phyloP scores from a whole-genome alignment of 2,329 filamentous ascomycete species.

The Beauveria sp. region DNA sequence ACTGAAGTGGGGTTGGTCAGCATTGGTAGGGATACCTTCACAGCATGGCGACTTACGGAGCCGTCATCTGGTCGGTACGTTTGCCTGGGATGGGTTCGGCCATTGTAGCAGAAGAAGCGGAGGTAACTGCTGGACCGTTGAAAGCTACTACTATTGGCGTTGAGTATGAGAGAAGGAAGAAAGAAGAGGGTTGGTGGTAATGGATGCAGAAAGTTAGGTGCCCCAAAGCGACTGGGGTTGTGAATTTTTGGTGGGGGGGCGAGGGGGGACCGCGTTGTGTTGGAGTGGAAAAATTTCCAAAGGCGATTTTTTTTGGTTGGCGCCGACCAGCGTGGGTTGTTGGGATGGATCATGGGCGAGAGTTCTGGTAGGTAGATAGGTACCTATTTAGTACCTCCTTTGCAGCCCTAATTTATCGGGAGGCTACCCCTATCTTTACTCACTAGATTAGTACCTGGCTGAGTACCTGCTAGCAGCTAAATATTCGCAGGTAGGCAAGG shows the following conservation, averaged over 20 bases:
- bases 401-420: too few relatives aligned
- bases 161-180: constrained; percentile 17
- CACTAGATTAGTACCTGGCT: too few relatives aligned
- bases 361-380: not conserved
- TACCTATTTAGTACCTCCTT: not conserved
- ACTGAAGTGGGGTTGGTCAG: constrained; percentile 48
- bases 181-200: constrained; percentile 19
- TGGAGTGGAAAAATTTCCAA: constrained; percentile 26
- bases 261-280: constrained; percentile 1
- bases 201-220: constrained; percentile 26
- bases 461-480: too few relatives aligned
- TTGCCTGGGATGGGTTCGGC: constrained; percentile 59
- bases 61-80: constrained; percentile 47
- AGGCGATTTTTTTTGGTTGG: constrained; percentile 19
- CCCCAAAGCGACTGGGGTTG: constrained; percentile 24
- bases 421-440: not conserved
- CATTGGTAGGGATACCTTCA: constrained; percentile 25
- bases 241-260: constrained; percentile 34
- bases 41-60: constrained; percentile 44
- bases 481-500: too few relatives aligned
- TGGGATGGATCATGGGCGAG: not conserved
- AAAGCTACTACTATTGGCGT: constrained; percentile 12
- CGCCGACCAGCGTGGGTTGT: constrained; percentile 6
- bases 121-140: constrained; percentile 9
- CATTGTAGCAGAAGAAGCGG: constrained; percentile 36